phyloP scores from a whole-genome alignment of 306 rosid genomes.

The Pachyrhizus erosus region DNA sequence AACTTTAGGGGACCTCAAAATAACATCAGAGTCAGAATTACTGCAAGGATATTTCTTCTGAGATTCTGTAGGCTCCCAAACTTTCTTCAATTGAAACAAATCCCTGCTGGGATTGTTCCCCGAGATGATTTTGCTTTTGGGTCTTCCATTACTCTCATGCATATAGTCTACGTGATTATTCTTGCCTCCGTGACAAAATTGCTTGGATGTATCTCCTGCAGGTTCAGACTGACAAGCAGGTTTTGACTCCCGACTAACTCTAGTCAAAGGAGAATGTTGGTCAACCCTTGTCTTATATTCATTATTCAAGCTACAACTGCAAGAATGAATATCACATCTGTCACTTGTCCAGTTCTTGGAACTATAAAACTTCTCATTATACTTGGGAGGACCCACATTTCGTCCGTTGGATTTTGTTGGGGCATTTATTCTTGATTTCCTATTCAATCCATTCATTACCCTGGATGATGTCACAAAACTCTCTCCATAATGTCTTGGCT shows the following conservation, averaged over 20 bases:
- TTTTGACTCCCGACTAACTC: slow-evolving; percentile 66
- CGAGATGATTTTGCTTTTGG: slow-evolving; percentile 63
- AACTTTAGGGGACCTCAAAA: slow-evolving; percentile 56
- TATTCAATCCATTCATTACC: slow-evolving; percentile 52
- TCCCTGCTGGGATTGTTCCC: slow-evolving; percentile 70
- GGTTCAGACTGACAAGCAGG: slow-evolving; percentile 64
- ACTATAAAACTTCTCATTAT: slow-evolving; percentile 67
- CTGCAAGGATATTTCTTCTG: slow-evolving; percentile 75
- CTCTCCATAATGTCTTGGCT: slow-evolving; percentile 70
- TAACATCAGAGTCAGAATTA: slow-evolving; percentile 78
- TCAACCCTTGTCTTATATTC: slow-evolving; percentile 75
- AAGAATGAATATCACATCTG: slow-evolving; percentile 74
- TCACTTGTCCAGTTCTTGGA: slow-evolving; percentile 65
- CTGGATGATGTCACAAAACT: slow-evolving; percentile 65
- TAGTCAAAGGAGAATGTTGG: slow-evolving; percentile 61
- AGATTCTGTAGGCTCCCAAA: slow-evolving; percentile 91
- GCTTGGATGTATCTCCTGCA: slow-evolving; percentile 70
- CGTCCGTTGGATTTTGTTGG: slow-evolving; percentile 72
- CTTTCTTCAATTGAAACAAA: slow-evolving; percentile 73
- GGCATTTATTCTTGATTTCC: slow-evolving; percentile 65
- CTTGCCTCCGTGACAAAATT: slow-evolving; percentile 64
- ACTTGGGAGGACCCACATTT: slow-evolving; percentile 65
- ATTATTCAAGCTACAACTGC: slow-evolving; percentile 71
- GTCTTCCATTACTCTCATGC: slow-evolving; percentile 75
- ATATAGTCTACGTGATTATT: slow-evolving; percentile 62